Evolutionary conservation across 2,329 filamentous ascomycete species (phyloP).

Genomic region (Talaromyces sp.): DNA sequence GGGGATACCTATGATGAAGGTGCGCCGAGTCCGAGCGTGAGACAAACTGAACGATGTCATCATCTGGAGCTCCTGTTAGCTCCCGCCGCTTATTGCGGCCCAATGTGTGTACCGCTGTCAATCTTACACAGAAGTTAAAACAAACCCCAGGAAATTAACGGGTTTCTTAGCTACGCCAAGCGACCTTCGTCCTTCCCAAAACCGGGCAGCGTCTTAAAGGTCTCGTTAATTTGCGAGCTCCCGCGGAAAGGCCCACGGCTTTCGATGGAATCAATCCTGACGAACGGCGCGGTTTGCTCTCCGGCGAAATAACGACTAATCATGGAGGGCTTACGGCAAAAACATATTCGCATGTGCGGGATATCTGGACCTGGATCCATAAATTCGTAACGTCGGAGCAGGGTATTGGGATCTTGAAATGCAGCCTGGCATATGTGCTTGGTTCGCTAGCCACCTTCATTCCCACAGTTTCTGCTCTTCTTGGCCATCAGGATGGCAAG

Average conservation of each 20-base stretch:
- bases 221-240: slow-evolving; percentile 72
- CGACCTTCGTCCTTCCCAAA: slow-evolving; percentile 81
- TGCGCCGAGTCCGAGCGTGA: slow-evolving; percentile 13
- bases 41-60: slow-evolving; percentile 31
- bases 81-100: slow-evolving; percentile 37
- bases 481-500: slow-evolving; percentile 86
- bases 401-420: slow-evolving; percentile 83
- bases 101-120: slow-evolving; percentile 28
- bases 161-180: slow-evolving; percentile 67
- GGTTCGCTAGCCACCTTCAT: slow-evolving; percentile 87
- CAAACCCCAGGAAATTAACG: slow-evolving; percentile 3
- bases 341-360: slow-evolving; percentile 33
- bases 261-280: slow-evolving; percentile 32
- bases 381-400: slow-evolving; percentile 70
- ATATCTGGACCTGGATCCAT: slow-evolving; percentile 49
- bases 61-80: slow-evolving; percentile 33
- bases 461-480: slow-evolving; percentile 68
- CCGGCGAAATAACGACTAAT: slow-evolving; percentile 24
- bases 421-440: slow-evolving; percentile 83
- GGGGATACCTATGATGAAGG: slow-evolving; percentile 10
- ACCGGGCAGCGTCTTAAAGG: slow-evolving; percentile 84
- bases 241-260: slow-evolving; percentile 38
- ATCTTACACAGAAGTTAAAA: neutral
- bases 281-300: slow-evolving; percentile 39
- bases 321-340: slow-evolving; percentile 18